Conservation (phyloP, 2,329 filamentous ascomycete genomes). For the Teratosphaeria zuluensis region DNA sequence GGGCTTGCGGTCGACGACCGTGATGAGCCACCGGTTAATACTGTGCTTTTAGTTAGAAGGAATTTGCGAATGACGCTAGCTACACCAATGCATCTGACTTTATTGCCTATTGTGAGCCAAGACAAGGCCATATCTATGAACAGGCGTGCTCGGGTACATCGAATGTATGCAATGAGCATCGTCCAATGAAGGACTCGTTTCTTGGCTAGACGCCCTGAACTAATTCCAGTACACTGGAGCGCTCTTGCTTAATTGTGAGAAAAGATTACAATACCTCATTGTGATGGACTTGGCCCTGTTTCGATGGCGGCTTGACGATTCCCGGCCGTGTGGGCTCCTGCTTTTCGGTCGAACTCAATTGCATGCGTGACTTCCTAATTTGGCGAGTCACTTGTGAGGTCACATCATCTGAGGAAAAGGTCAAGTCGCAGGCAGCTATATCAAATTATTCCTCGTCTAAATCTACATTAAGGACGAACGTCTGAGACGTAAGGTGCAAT, state of each 20-base stretch:
- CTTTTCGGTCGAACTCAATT: neutral
- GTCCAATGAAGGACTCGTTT: neutral
- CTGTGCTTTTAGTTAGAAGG: constrained; percentile 1
- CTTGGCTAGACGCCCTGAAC: no score
- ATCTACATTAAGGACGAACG: neutral
- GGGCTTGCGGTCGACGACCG: constrained; percentile 37
- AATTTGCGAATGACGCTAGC: neutral
- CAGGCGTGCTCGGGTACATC: neutral
- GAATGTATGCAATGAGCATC: neutral
- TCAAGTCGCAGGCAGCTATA: neutral
- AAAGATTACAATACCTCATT: neutral
- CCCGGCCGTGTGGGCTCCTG: neutral
- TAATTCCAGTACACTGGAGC: no score
- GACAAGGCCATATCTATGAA: neutral
- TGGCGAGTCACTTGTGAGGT: neutral
- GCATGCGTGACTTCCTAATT: neutral
- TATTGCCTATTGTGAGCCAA: neutral
- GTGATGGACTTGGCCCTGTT: neutral
- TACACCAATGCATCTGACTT: neutral
- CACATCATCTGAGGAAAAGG: neutral
- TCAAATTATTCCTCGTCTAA: neutral
- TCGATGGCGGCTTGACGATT: no score
- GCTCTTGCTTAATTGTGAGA: neutral
- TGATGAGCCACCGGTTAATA: constrained; percentile 33
- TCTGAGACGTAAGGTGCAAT: neutral